Percentiles rank a stretch among this genome's conserved stretches.
These are phyloP conservation scores for Drechslera avenae DNA, from an alignment of 2,329 filamentous ascomycete species.

Conservation along the genomic window DNA sequence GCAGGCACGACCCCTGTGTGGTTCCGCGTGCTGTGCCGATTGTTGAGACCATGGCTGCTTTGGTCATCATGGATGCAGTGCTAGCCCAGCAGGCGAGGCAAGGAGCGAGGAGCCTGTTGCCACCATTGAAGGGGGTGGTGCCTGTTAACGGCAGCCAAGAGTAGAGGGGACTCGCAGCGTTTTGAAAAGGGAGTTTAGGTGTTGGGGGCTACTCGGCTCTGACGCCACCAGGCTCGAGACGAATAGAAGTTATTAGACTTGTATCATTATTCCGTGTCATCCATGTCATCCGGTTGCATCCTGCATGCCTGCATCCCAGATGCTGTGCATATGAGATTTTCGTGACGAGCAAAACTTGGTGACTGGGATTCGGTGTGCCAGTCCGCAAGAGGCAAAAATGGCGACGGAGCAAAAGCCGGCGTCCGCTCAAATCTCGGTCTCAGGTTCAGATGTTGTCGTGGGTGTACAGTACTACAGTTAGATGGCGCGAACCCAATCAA, in stretches of 20 bases:
- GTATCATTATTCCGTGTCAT: neutral
- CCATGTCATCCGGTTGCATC: neutral
- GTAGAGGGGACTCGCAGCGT: neutral
- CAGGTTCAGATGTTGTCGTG: too few relatives aligned
- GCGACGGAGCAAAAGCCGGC: too few relatives aligned
- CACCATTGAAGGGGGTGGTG: constrained; percentile 47
- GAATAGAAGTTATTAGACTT: neutral
- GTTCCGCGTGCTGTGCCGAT: constrained; percentile 86
- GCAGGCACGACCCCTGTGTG: constrained; percentile 91
- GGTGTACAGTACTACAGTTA: too few relatives aligned
- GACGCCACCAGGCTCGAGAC: neutral
- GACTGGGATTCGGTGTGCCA: too few relatives aligned
- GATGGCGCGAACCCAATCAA: too few relatives aligned
- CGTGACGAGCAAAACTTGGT: too few relatives aligned
- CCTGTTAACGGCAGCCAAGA: constrained; percentile 32
- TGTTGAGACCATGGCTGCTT: constrained; percentile 87
- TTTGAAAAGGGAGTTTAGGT: constrained; percentile 1
- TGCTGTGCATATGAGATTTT: too few relatives aligned
- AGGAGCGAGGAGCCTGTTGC: constrained; percentile 43
- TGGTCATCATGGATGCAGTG: constrained; percentile 85
- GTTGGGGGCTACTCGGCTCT: neutral
- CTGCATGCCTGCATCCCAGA: neutral
- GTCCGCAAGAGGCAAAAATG: too few relatives aligned
- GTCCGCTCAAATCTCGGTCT: neutral
- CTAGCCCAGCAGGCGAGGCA: constrained; percentile 75